Evolutionary conservation across 169 alveolate genomes (phyloP).

Genomic region (Amoebophrya sp.): DNA sequence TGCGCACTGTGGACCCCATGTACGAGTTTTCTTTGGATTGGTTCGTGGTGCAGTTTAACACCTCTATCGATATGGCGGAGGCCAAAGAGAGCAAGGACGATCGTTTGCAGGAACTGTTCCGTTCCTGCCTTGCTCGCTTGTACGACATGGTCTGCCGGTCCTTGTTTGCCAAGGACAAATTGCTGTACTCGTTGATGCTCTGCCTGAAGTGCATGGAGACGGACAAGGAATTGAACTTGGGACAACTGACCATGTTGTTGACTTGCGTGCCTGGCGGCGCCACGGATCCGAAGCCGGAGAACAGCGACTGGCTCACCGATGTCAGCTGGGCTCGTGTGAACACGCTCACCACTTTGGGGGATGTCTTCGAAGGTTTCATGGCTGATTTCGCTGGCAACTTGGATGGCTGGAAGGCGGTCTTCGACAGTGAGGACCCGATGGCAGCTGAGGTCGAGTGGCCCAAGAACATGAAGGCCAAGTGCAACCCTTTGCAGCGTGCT

Average conservation of each 20-base stretch:
- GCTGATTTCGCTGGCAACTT: slow-evolving; percentile 45
- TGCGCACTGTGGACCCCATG: slow-evolving; percentile 80
- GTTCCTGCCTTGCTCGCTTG: slow-evolving; percentile 50
- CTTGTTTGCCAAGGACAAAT: slow-evolving; percentile 71
- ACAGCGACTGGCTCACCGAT: slow-evolving; percentile 25
- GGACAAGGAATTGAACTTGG: slow-evolving; percentile 53
- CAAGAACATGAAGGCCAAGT: slow-evolving; percentile 56
- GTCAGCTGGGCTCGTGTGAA: slow-evolving; percentile 39
- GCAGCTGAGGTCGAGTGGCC: slow-evolving; percentile 66
- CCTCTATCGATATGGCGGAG: slow-evolving; percentile 58
- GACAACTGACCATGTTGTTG: slow-evolving; percentile 22
- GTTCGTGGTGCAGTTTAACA: slow-evolving; percentile 67
- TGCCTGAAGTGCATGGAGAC: slow-evolving; percentile 62
- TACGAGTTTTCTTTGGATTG: slow-evolving; percentile 77
- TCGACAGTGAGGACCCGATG: slow-evolving; percentile 64
- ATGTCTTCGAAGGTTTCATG: slow-evolving; percentile 45
- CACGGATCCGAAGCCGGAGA: slow-evolving; percentile 19
- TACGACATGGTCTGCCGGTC: slow-evolving; percentile 73
- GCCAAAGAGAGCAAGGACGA: slow-evolving; percentile 47
- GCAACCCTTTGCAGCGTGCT: slow-evolving; percentile 61
- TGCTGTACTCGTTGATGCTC: slow-evolving; percentile 70
- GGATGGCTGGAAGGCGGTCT: slow-evolving; percentile 51
- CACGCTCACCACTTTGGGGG: slow-evolving; percentile 38
- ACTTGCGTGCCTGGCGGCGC: slow-evolving; percentile 23
- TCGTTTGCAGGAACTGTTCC: slow-evolving; percentile 43